Percentiles rank a stretch among this genome's conserved stretches.
These are phyloP conservation scores for Knoxdaviesia proteae DNA, from an alignment of 2,329 filamentous ascomycete species.

Conservation along the genomic window DNA sequence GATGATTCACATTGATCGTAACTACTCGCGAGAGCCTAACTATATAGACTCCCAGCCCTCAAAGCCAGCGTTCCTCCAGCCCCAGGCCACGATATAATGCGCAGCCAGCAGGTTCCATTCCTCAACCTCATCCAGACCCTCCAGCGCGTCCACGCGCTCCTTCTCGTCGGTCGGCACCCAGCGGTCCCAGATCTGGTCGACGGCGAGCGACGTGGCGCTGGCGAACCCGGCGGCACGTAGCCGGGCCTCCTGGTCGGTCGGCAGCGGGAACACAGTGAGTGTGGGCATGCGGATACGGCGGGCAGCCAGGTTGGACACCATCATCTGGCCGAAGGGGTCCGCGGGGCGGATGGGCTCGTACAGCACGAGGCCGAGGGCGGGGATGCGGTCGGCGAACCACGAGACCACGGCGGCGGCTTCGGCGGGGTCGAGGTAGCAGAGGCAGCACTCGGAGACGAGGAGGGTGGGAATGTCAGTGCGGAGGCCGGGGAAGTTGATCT, in stretches of 20 bases:
- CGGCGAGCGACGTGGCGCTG: conserved; percentile 18
- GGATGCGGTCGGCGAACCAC: conserved; percentile 37
- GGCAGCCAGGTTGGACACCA: conserved; percentile 73
- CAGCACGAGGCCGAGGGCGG: conserved; percentile 38
- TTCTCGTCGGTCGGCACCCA: conserved; percentile 59
- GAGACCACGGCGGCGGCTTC: conserved; percentile 43
- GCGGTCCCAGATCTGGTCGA: conserved; percentile 45
- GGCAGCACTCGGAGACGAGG: conserved; percentile 82
- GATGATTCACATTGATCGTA: no score
- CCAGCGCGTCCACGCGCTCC: conserved; percentile 54
- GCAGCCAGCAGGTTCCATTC: conserved; percentile 74
- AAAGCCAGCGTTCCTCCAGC: conserved; percentile 39
- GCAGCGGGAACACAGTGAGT: conserved; percentile 47
- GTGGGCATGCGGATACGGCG: conserved; percentile 74
- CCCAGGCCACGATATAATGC: conserved; percentile 87
- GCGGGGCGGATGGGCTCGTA: conserved; percentile 78
- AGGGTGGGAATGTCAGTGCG: conserved; percentile 50
- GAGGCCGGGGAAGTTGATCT: conserved; percentile 17
- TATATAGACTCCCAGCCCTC: conserved; percentile 1
- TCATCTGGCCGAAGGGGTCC: conserved; percentile 76
- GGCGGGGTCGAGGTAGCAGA: conserved; percentile 60
- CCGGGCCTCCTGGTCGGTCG: conserved; percentile 46
- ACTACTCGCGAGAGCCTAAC: no score
- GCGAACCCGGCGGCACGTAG: conserved; percentile 46
- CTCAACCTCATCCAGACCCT: conserved; percentile 87